Conservation (phyloP, 495 filamentous ascomycete genomes). For the Penicillium crystallinum region DNA sequence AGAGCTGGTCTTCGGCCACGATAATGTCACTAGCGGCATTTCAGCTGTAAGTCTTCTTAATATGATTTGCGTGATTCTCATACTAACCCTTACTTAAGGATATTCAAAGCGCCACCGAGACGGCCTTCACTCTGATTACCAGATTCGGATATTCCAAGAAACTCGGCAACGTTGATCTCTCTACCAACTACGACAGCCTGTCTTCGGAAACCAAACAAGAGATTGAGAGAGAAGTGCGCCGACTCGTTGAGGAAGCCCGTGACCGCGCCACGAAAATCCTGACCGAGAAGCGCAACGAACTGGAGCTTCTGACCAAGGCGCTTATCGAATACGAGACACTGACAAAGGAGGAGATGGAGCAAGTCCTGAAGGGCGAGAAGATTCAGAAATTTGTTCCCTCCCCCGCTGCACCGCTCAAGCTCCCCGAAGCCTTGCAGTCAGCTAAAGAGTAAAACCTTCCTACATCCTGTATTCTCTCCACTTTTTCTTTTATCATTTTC, state of each 20-base stretch:
- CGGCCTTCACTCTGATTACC: constrained; percentile 82
- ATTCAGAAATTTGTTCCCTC: constrained; percentile 53
- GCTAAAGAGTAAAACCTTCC: constrained; percentile 19
- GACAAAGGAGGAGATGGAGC: constrained; percentile 80
- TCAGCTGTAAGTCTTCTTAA: constrained; percentile 52
- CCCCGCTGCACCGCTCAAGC: constrained; percentile 47
- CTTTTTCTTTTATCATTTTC: constrained; percentile 5
- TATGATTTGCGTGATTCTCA: background rate
- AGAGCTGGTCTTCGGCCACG: constrained; percentile 81
- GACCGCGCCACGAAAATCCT: constrained; percentile 69
- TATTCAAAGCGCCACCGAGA: constrained; percentile 69
- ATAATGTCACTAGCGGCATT: constrained; percentile 81
- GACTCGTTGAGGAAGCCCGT: constrained; percentile 75
- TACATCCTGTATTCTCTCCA: background rate
- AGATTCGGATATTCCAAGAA: constrained; percentile 80
- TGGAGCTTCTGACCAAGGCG: constrained; percentile 81
- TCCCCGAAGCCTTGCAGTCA: constrained; percentile 44
- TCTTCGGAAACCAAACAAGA: constrained; percentile 77
- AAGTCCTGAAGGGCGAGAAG: constrained; percentile 79
- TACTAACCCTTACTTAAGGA: constrained; percentile 50
- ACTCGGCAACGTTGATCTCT: constrained; percentile 85
- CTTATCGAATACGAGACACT: constrained; percentile 92
- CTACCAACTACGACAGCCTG: constrained; percentile 68
- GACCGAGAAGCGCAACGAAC: constrained; percentile 64
- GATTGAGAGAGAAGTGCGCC: constrained; percentile 82